Evolutionary conservation across 768 basidiomycete genomes (phyloP), one percentile per base, ranked within the genome.

Genomic region (Lactarius pseudohatsudake): DNA sequence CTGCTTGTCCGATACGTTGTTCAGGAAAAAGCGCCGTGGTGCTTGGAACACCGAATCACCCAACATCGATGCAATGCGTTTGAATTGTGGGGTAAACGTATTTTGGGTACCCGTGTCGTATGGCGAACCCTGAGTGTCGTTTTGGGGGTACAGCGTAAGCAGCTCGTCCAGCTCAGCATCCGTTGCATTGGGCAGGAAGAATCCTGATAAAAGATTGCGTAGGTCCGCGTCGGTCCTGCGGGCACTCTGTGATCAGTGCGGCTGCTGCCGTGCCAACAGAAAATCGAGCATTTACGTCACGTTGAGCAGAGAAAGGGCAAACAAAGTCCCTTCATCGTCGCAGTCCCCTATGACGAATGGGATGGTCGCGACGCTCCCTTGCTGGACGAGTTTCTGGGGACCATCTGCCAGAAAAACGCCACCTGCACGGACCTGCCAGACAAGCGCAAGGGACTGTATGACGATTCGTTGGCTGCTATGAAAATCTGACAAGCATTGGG

Each of bases 371-470:
- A 78, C 74, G 7, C 67, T 72, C n/a, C 81, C 81, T 16, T 75
- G 70, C 34, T 72, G 67, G 1, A 81, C 71, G 2, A 79, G 72
- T 4, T 62, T 54, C 40, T 75, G 69, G 0, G 79, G 79, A 54
- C 74, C 69, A 0, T 72, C 76, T 1, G 67, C 72, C 34, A 83
- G 57, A 67, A 82, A 79, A 0, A 75, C 70, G 0, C 79, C 80
- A 57, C 82, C 81, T 4, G 78, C 75, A 5, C 76, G 71, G 4
- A 80, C 81, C 13, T 69, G 34, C 79, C 79, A 82, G 2, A 76
- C 74, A 26, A 77, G 59, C 1, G 63, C 64, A 34, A 80, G 66
- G 20, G 74, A 72, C 64, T 70, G 50, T 38, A 38, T 4, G 53
- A 54, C 28, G 4, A n/a, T 7, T 47, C 28, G 22, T 60, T 30